Conservation (phyloP, 768 basidiomycete species). For the Multifurca ochricompacta region DNA sequence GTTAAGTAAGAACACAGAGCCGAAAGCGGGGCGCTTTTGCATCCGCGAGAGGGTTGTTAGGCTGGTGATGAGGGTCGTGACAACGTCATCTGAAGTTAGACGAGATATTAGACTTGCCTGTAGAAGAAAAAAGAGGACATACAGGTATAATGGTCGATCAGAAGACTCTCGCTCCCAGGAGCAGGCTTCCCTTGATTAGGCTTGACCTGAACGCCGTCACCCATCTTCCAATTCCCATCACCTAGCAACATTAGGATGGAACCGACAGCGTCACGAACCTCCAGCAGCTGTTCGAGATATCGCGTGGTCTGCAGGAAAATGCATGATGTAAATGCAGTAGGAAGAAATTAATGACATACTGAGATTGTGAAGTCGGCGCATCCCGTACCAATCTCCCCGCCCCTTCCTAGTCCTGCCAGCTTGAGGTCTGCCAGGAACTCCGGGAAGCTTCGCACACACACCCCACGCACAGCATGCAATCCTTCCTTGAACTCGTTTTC, state of each 20-base stretch:
- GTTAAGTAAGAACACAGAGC: conserved; percentile 73
- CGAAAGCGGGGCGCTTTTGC: conserved; percentile 53
- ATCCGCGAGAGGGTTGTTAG: conserved; percentile 56
- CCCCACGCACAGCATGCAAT: conserved; percentile 49
- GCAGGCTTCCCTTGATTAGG: conserved; percentile 31
- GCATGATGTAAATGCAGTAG: not conserved
- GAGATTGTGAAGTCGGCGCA: conserved; percentile 53
- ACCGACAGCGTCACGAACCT: conserved; percentile 59
- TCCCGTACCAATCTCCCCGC: conserved; percentile 55
- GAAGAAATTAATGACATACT: conserved; percentile 30
- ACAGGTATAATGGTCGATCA: conserved; percentile 76
- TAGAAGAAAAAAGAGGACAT: conserved; percentile 25
- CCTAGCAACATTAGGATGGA: conserved; percentile 63
- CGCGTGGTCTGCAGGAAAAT: conserved; percentile 43
- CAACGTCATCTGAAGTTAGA: conserved; percentile 54
- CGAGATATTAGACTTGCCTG: not conserved
- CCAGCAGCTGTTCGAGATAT: conserved; percentile 63
- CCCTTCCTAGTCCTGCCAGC: conserved; percentile 47
- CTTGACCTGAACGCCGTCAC: conserved; percentile 65
- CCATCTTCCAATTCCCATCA: conserved; percentile 91
- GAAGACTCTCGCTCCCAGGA: conserved; percentile 48
- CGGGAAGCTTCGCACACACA: conserved; percentile 77
- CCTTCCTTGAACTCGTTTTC: conserved; percentile 69
- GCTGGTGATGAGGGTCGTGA: conserved; percentile 53
- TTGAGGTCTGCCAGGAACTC: conserved; percentile 78